Conservation (phyloP, 495 filamentous ascomycete genomes). For the Xylaria nigripes region DNA sequence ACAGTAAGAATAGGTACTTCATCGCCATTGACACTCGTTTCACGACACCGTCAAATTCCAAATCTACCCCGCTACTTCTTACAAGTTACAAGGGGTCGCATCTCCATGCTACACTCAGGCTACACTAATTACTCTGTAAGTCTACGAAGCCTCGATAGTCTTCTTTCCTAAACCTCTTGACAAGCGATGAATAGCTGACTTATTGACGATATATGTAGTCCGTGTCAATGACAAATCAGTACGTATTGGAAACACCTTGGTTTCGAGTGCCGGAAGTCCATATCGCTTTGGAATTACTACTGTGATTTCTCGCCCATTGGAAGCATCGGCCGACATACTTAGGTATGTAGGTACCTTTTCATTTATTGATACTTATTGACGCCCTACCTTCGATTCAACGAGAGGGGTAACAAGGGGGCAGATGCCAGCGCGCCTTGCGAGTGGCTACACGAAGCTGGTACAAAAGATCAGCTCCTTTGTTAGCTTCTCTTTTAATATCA, state of each 20-base stretch:
- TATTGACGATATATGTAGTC: not conserved
- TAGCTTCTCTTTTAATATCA: not conserved
- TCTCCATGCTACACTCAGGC: not conserved
- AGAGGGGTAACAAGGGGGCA: slow-evolving; percentile 2
- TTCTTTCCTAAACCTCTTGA: no score
- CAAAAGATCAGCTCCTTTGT: not conserved
- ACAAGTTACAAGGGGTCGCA: slow-evolving; percentile 1
- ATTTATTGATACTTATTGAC: not conserved
- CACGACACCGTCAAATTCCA: slow-evolving; percentile 9
- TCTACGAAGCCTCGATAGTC: no score
- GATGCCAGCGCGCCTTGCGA: not conserved
- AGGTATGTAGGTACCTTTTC: no score
- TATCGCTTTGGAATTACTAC: not conserved
- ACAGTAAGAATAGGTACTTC: no score
- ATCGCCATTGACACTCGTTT: no score
- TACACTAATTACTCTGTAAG: no score
- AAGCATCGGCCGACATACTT: not conserved
- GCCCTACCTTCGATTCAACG: not conserved
- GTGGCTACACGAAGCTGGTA: not conserved
- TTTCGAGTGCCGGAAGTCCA: not conserved
- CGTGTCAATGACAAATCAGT: not conserved
- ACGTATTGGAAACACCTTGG: not conserved
- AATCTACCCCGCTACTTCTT: not conserved
- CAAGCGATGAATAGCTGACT: not conserved
- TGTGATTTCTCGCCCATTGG: not conserved